Percentiles rank a stretch among this genome's conserved stretches.
Conservation (phyloP, 345 rosid species). For the Eucalyptus decipiens region DNA sequence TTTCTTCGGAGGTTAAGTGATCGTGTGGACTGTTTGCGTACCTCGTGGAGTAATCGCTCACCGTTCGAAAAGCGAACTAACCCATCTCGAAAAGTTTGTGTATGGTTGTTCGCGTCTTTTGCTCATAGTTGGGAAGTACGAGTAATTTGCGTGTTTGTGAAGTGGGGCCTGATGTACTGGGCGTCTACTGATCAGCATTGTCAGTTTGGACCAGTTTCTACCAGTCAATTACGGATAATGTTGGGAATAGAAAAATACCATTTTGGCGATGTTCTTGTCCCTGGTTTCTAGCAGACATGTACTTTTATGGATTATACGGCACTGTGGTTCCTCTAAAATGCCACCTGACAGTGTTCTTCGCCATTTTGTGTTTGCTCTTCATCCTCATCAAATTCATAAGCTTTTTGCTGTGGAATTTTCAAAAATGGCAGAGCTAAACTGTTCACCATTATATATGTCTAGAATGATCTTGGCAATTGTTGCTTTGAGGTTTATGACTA, state of each 20-base stretch:
- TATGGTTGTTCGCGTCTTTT: background rate
- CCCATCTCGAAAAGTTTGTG: background rate
- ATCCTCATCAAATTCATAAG: background rate
- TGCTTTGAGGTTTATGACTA: background rate
- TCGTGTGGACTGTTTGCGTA: background rate
- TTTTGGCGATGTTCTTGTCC: background rate
- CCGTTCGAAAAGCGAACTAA: background rate
- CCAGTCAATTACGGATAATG: background rate
- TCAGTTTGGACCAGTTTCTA: background rate
- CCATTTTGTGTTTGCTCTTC: background rate
- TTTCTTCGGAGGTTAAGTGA: background rate
- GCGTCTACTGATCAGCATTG: background rate
- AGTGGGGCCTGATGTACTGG: background rate
- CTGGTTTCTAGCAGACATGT: background rate
- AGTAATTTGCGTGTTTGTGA: background rate
- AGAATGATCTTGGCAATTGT: background rate
- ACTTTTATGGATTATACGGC: background rate
- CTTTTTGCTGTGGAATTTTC: background rate
- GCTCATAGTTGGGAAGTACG: background rate
- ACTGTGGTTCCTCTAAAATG: background rate
- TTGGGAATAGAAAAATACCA: background rate
- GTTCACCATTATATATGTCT: background rate
- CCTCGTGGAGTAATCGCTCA: background rate
- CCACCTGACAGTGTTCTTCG: background rate
- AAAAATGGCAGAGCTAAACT: background rate